Percentiles rank a stretch among this genome's conserved stretches.
Evolutionary conservation across 2,329 filamentous ascomycete species (phyloP).

Genomic region (Cadophora sp.): DNA sequence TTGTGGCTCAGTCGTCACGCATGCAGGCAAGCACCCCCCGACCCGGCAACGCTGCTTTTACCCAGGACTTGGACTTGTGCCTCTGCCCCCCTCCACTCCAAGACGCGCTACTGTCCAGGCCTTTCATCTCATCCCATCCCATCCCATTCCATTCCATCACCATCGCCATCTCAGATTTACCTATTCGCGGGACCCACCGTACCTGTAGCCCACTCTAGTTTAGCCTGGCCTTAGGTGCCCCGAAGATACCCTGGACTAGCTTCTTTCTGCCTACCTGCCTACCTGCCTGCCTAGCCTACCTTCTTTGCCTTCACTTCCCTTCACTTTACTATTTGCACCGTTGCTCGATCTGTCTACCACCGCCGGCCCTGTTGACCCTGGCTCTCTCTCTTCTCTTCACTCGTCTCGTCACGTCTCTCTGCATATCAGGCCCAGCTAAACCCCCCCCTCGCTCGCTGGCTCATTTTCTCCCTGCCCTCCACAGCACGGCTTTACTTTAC

Average conservation of each 20-base stretch:
- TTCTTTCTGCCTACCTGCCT: background rate
- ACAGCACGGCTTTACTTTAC: background rate
- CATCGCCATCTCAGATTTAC: background rate
- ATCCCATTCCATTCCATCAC: background rate
- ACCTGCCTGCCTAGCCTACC: no score
- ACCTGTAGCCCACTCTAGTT: background rate
- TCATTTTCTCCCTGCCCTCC: background rate
- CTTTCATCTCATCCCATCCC: constrained; percentile 1
- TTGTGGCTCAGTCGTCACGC: constrained; percentile 12
- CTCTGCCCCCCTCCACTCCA: background rate
- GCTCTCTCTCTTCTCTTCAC: background rate
- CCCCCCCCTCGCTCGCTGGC: background rate
- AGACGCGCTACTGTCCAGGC: background rate
- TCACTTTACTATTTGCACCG: background rate
- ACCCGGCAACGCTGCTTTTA: background rate
- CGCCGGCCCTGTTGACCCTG: background rate
- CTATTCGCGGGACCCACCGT: background rate
- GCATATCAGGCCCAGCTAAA: background rate
- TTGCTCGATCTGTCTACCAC: constrained; percentile 9
- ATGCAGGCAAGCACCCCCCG: background rate
- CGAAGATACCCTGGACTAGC: constrained; percentile 9
- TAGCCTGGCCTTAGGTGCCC: constrained; percentile 13
- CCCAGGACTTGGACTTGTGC: background rate
- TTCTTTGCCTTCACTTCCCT: background rate
- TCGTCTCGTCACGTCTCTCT: no score